A percentile compares a stretch with the other conserved stretches of the same genome.
phyloP scores from a whole-genome alignment of 768 basidiomycete genomes.

The Leccinum broughii region DNA sequence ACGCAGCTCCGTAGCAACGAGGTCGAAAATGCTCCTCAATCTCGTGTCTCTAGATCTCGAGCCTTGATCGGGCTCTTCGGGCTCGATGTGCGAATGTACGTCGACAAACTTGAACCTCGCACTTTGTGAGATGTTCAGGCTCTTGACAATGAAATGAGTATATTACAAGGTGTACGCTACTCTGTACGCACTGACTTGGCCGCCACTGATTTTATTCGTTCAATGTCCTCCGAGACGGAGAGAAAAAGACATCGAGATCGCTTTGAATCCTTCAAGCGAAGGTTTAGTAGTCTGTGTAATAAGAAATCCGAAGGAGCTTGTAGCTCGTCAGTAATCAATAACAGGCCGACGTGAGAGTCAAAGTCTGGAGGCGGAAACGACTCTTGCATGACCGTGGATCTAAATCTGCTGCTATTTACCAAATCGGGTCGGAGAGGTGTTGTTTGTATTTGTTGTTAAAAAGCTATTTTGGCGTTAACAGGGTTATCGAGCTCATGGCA shows the following conservation, averaged over 20 bases:
- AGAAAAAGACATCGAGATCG: conserved; percentile 48
- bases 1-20: conserved; percentile 32
- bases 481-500: conserved; percentile 19
- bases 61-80: conserved; percentile 9
- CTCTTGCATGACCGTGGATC: conserved; percentile 32
- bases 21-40: conserved; percentile 39
- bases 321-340: conserved; percentile 72
- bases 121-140: conserved; percentile 36
- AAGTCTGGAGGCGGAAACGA: conserved; percentile 55
- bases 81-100: conserved; percentile 39
- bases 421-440: conserved; percentile 7
- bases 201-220: conserved; percentile 63
- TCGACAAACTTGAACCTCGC: conserved; percentile 57
- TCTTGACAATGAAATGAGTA: conserved; percentile 26
- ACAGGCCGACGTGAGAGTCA: conserved; percentile 46
- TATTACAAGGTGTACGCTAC: background rate
- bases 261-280: conserved; percentile 50
- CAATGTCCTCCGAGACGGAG: conserved; percentile 55
- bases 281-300: conserved; percentile 52
- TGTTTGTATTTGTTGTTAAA: too few species aligned
- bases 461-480: background rate
- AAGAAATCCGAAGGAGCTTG: conserved; percentile 73
- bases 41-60: conserved; percentile 9
- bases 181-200: conserved; percentile 56
- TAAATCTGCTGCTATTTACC: conserved; percentile 4